phyloP scores from a whole-genome alignment of 2,329 filamentous ascomycete species.

The Emmonsiellopsis sp. region DNA sequence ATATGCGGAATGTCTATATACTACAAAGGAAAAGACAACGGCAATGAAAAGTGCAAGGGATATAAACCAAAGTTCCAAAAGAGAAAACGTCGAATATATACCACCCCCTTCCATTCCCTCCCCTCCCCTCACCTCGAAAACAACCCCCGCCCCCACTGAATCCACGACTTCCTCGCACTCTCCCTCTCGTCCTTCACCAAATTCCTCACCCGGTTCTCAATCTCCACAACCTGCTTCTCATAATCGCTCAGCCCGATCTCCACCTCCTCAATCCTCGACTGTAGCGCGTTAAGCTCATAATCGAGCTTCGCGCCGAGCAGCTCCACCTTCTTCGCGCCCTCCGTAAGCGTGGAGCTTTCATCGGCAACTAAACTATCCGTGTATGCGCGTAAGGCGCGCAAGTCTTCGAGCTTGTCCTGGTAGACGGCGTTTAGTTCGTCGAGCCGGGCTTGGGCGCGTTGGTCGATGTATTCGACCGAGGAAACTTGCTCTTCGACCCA shows the following conservation, averaged over 20 bases:
- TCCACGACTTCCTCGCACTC: conserved; percentile 45
- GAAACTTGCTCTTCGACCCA: conserved; percentile 36
- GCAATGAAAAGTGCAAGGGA: background rate
- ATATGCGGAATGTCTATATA: no score
- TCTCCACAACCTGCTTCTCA: conserved; percentile 63
- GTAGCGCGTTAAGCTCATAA: conserved; percentile 78
- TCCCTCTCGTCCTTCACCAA: conserved; percentile 54
- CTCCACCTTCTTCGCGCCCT: conserved; percentile 69
- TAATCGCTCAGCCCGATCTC: conserved; percentile 75
- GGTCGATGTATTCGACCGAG: conserved; percentile 50
- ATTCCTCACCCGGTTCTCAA: conserved; percentile 55
- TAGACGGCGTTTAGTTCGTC: conserved; percentile 59
- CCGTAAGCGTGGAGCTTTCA: conserved; percentile 59
- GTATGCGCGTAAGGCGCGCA: conserved; percentile 56
- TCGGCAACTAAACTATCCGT: conserved; percentile 60
- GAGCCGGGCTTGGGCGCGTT: conserved; percentile 52
- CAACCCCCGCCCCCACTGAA: conserved; percentile 38
- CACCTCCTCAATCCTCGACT: conserved; percentile 73
- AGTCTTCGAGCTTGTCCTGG: conserved; percentile 59
- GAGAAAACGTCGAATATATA: conserved; percentile 11
- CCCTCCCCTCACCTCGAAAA: conserved; percentile 12
- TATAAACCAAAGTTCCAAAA: conserved; percentile 9
- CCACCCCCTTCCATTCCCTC: background rate
- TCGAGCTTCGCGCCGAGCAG: conserved; percentile 75
- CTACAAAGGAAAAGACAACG: background rate